Conservation (phyloP, 805 yeast species). For the Saturnispora besseyi region DNA sequence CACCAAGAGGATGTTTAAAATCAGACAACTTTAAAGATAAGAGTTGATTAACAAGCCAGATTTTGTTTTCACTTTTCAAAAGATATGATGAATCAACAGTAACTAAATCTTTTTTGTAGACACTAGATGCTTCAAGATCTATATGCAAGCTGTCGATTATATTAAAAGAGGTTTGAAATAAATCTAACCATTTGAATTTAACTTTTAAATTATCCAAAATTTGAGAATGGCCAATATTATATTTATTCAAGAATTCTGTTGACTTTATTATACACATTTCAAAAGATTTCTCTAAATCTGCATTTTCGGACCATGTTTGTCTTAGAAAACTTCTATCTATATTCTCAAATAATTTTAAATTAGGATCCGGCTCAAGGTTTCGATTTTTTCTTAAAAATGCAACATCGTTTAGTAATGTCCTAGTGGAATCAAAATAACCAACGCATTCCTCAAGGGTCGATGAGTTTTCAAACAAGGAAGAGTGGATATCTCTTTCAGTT, state of each 20-base stretch:
- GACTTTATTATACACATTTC: constrained; percentile 23
- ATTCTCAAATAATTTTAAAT: constrained; percentile 21
- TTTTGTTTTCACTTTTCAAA: neutral
- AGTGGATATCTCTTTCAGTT: constrained; percentile 39
- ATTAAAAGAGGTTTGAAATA: constrained; percentile 28
- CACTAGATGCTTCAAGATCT: constrained; percentile 7
- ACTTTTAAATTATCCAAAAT: constrained; percentile 17
- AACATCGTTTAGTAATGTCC: constrained; percentile 52
- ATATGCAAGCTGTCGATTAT: constrained; percentile 14
- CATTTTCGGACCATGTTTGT: constrained; percentile 35
- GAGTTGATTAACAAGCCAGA: neutral
- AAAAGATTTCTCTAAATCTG: constrained; percentile 29
- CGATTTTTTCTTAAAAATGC: constrained; percentile 38
- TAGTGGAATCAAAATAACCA: constrained; percentile 37
- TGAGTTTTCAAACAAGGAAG: constrained; percentile 22
- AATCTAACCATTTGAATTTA: constrained; percentile 17
- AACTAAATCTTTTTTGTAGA: constrained; percentile 1
- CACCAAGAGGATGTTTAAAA: neutral
- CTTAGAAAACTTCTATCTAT: constrained; percentile 18
- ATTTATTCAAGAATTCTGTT: constrained; percentile 5
- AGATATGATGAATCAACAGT: constrained; percentile 5
- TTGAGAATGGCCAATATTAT: constrained; percentile 5
- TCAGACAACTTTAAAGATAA: neutral
- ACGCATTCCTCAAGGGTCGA: constrained; percentile 9
- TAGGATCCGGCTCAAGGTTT: constrained; percentile 23